A percentile compares a stretch with the other conserved stretches of the same genome.
Evolutionary conservation across 2,329 filamentous ascomycete species (phyloP).

Genomic region (Fusarium stilboides): DNA sequence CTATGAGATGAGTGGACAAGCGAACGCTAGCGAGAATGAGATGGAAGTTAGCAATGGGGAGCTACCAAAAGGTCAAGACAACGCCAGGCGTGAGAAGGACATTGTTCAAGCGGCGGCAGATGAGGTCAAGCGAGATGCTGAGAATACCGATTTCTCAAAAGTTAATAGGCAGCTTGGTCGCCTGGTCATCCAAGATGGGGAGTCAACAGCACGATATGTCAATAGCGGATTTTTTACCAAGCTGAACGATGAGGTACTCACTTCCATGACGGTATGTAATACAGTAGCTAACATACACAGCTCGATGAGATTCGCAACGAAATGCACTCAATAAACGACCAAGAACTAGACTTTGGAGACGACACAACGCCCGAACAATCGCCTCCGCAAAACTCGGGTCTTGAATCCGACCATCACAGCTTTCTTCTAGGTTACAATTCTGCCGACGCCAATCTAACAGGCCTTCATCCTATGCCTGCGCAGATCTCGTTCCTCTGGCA

Average conservation of each 20-base stretch:
- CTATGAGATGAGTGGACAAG: conserved; percentile 73
- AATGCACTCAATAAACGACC: conserved; percentile 35
- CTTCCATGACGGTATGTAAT: neutral
- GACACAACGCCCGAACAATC: conserved; percentile 41
- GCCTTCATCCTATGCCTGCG: conserved; percentile 36
- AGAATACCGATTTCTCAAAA: conserved; percentile 62
- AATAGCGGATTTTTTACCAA: conserved; percentile 83
- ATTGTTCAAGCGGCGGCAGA: conserved; percentile 37
- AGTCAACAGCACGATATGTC: conserved; percentile 78
- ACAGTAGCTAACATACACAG: conserved; percentile 14
- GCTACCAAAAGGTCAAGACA: conserved; percentile 6
- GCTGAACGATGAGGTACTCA: conserved; percentile 77
- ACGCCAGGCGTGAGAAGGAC: neutral
- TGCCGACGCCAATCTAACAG: conserved; percentile 26
- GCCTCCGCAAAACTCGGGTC: conserved; percentile 20
- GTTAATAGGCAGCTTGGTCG: conserved; percentile 61
- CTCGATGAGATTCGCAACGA: conserved; percentile 39
- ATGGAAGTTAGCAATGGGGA: conserved; percentile 1
- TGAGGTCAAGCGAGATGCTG: conserved; percentile 40
- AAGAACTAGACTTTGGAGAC: conserved; percentile 25
- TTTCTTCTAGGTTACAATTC: conserved; percentile 42
- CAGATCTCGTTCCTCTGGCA: conserved; percentile 39
- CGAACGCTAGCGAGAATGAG: neutral
- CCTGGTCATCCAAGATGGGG: conserved; percentile 77
- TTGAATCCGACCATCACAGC: conserved; percentile 34